Conservation (phyloP, 768 basidiomycete genomes). For the Phlebiopsis gigantea region DNA sequence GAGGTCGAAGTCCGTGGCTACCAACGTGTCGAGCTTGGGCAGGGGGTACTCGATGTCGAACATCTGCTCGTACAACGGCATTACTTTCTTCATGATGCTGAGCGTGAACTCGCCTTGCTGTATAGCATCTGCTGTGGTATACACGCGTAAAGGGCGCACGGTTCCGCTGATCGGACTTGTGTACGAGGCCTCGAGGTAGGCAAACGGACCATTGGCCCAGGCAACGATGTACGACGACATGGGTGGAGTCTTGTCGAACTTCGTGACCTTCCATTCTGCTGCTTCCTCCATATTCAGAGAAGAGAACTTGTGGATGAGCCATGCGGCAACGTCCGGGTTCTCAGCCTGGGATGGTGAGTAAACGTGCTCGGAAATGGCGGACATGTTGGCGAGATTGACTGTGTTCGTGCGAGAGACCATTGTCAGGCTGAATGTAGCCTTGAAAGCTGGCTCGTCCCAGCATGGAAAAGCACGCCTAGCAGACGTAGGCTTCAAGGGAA, state of each 20-base stretch:
- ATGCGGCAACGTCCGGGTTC: slow-evolving; percentile 13
- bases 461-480: slow-evolving; percentile 81
- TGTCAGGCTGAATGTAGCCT: slow-evolving; percentile 75
- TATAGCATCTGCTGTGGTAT: slow-evolving; percentile 79
- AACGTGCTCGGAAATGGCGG: slow-evolving; percentile 57
- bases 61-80: slow-evolving; percentile 86
- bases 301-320: slow-evolving; percentile 31
- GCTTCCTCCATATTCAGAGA: slow-evolving; percentile 34
- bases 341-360: slow-evolving; percentile 29
- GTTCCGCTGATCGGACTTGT: slow-evolving; percentile 76
- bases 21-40: slow-evolving; percentile 91
- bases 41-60: slow-evolving; percentile 92
- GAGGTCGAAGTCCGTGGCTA: slow-evolving; percentile 84
- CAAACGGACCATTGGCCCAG: slow-evolving; percentile 77
- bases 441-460: slow-evolving; percentile 92
- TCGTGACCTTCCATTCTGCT: slow-evolving; percentile 72
- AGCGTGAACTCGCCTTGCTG: slow-evolving; percentile 83
- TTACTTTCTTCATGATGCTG: slow-evolving; percentile 74
- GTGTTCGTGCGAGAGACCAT: slow-evolving; percentile 74
- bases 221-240: slow-evolving; percentile 92
- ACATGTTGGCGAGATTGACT: slow-evolving; percentile 85
- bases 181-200: slow-evolving; percentile 68
- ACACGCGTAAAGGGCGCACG: slow-evolving; percentile 77
- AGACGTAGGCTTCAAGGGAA: slow-evolving; percentile 59
- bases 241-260: slow-evolving; percentile 78